A percentile compares a stretch with the other conserved stretches of the same genome.
Conservation (phyloP, 2,329 filamentous ascomycete genomes). For the Neonectria faginata region DNA sequence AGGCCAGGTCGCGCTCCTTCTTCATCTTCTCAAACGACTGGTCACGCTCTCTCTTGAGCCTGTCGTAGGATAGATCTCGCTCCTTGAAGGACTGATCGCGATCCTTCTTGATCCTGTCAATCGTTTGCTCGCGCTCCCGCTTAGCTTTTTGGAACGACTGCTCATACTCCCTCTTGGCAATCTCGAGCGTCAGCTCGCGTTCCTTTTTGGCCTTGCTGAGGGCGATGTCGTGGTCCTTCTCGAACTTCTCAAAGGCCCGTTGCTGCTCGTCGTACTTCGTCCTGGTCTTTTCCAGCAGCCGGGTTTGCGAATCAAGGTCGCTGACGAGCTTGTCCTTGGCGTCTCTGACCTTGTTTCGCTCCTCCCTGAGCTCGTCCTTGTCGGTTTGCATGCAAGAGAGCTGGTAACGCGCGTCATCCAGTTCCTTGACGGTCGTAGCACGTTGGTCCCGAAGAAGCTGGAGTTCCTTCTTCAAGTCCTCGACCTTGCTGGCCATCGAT, state of each 20-base stretch:
- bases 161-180: conserved; percentile 38
- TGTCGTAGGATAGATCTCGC: conserved; percentile 30
- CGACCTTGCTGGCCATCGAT: conserved; percentile 38
- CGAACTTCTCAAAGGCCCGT: conserved; percentile 31
- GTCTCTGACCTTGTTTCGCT: conserved; percentile 41
- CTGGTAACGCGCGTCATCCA: conserved; percentile 41
- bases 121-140: conserved; percentile 35
- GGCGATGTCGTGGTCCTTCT: conserved; percentile 37
- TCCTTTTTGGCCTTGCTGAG: conserved; percentile 38
- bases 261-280: conserved; percentile 35
- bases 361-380: conserved; percentile 43
- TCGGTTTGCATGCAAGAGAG: conserved; percentile 42
- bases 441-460: conserved; percentile 38
- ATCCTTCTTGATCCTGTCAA: conserved; percentile 31
- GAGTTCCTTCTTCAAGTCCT: conserved; percentile 40
- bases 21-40: conserved; percentile 21
- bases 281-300: conserved; percentile 29
- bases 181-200: conserved; percentile 31
- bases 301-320: conserved; percentile 34
- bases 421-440: conserved; percentile 39
- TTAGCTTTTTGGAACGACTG: conserved; percentile 33
- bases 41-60: conserved; percentile 42
- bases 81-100: conserved; percentile 30
- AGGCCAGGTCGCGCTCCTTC: conserved; percentile 22
- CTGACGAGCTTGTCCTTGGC: conserved; percentile 39